Conservation (phyloP, 306 rosid genomes). For the Senna siamea region DNA sequence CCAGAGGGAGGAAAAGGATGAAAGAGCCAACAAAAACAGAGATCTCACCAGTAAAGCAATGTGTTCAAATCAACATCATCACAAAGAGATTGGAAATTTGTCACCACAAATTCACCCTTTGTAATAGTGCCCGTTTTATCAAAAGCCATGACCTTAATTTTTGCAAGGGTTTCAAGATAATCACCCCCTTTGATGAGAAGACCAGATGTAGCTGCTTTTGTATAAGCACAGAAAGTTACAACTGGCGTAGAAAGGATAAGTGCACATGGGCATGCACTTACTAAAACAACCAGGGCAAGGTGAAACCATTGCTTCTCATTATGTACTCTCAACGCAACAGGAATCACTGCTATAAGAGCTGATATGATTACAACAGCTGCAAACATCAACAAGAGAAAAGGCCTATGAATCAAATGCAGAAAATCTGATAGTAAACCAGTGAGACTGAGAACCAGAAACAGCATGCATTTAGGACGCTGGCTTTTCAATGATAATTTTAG, state of each 20-base stretch:
- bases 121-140: conserved; percentile 98
- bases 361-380: conserved; percentile 76
- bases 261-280: conserved; percentile 96
- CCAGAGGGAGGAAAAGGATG: no score
- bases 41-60: conserved; percentile 76
- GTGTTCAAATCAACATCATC: conserved; percentile 63
- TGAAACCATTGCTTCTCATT: conserved; percentile 74
- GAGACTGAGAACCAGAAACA: not conserved
- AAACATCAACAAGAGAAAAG: conserved; percentile 31
- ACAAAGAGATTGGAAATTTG: conserved; percentile 62
- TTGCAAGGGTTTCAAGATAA: conserved; percentile 73
- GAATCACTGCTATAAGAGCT: conserved; percentile 57
- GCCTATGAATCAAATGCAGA: not conserved
- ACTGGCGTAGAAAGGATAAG: conserved; percentile 93
- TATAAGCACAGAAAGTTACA: conserved; percentile 90
- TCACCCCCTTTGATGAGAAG: conserved; percentile 96
- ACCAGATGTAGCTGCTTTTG: conserved; percentile 87
- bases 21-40: no score
- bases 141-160: conserved; percentile 75
- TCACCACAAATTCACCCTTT: conserved; percentile 83
- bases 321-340: conserved; percentile 53
- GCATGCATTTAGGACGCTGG: no score
- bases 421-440: not conserved
- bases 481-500: no score
- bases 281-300: conserved; percentile 80